Percentiles rank a stretch among this genome's conserved stretches.
Evolutionary conservation across 2,329 filamentous ascomycete species (phyloP).

Genomic region (Tolypocladium inflatum): DNA sequence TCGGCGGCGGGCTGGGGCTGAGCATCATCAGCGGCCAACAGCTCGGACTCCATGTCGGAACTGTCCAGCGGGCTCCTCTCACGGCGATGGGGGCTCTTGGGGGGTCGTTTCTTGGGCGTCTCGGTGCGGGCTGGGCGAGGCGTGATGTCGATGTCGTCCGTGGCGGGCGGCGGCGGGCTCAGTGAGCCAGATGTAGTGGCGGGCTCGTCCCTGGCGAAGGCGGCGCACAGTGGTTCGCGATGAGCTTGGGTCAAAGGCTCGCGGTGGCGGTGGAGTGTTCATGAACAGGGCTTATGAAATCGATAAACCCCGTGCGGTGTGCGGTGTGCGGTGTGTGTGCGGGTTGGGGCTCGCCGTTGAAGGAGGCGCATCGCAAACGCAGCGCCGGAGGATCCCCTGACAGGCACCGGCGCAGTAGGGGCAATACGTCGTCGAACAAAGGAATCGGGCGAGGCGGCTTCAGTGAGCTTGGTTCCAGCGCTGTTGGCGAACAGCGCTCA

Average conservation of each 20-base stretch:
- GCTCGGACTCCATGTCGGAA: not conserved
- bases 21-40: not conserved
- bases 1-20: not conserved
- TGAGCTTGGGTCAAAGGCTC: not conserved
- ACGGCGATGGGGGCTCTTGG: not conserved
- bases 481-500: not conserved
- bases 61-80: not conserved
- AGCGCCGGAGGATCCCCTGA: not conserved
- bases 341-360: not conserved
- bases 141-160: not conserved
- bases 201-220: not conserved
- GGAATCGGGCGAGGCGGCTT: not conserved
- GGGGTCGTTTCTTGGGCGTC: not conserved
- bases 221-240: not conserved
- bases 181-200: not conserved
- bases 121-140: not conserved
- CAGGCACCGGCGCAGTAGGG: not conserved
- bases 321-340: not conserved
- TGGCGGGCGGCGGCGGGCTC: not conserved
- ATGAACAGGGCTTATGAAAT: not conserved
- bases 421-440: not conserved
- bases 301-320: not conserved
- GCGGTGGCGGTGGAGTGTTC: not conserved
- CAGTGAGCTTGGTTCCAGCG: not conserved
- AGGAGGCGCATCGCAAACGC: not conserved